Evolutionary conservation across 1,139 yeast species (phyloP), one percentile per base, ranked within the genome.

Genomic region (Pichia sp.): DNA sequence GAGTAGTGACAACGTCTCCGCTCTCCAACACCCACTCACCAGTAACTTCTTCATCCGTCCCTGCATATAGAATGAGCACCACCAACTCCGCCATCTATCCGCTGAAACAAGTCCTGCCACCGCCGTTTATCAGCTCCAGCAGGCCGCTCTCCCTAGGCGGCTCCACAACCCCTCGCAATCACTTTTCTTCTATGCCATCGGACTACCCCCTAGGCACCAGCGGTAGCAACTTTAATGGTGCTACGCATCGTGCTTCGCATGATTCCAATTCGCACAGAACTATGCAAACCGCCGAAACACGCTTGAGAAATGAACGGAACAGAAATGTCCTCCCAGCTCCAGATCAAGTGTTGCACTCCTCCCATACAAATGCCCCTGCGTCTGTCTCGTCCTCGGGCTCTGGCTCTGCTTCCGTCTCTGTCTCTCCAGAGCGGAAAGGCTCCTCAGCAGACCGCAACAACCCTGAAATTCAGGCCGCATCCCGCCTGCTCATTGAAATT

Each of bases 391-490:
- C 23, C 23, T 3, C 23, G 23, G 23, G 2, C 29, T 31, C 23
- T 26, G 13, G 7, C 38, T 13, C 36, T 23, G 23, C 36, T 16
- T 29, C 36, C 29, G 36, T 32, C 36, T n/a, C 19, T 40, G 36
- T 36, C 47, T 31, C 47, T 36, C 15, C 16, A 5, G 23, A n/a
- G 19, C 5, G 47, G 32, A 19, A 31, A 44, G 16, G 26, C 10
- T 30, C n/a, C 10, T 13, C 15, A 6, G 26, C 45, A 11, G 49
- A 46, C 8, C 15, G 8, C 7, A 19, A 31, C 41, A 49, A 47
- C 32, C 47, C 52, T 1, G 52, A 49, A 19, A 49, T 49, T 3
- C 52, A 44, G 13, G 47, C 47, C 8, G 50, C 45, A 30, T 48
- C 50, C 3, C 31, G 50, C 19, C 23, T 48, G 15, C 36, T 48